Conservation (phyloP, 371 early-diverging fungal species). For the Dipsacomyces acuminosporus region DNA sequence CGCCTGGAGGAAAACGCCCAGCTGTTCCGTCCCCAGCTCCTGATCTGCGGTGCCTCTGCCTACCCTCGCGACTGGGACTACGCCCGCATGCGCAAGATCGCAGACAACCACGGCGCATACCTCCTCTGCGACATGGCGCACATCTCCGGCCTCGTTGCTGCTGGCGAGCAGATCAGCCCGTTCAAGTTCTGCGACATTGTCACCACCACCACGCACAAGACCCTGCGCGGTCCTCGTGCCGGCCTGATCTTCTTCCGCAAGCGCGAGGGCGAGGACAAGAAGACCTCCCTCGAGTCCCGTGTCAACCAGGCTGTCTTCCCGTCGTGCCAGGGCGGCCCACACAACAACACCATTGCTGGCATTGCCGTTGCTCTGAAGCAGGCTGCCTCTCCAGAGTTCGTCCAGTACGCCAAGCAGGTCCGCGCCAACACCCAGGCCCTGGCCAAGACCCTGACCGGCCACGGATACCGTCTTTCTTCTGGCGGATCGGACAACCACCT, state of each 20-base stretch:
- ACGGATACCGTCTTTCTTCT: conserved; percentile 88
- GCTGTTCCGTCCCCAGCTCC: conserved; percentile 93
- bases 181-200: conserved; percentile 98
- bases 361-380: conserved; percentile 97
- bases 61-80: conserved; percentile 99
- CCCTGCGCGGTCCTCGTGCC: conserved; percentile 98
- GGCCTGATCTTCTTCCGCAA: conserved; percentile 98
- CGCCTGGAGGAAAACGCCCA: conserved; percentile 84
- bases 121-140: conserved; percentile 99
- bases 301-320: conserved; percentile 99
- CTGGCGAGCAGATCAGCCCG: conserved; percentile 80
- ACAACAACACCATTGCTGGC: conserved; percentile 99
- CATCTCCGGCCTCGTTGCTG: conserved; percentile 91
- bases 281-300: conserved; percentile 80
- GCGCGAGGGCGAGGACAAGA: conserved; percentile 58
- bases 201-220: conserved; percentile 99
- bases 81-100: conserved; percentile 86
- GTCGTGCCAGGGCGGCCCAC: conserved; percentile 98
- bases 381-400: conserved; percentile 89
- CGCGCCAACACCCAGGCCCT: conserved; percentile 82
- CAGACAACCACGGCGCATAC: conserved; percentile 88
- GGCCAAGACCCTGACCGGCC: conserved; percentile 61
- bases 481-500: conserved; percentile 96
- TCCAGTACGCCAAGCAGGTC: conserved; percentile 91
- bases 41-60: conserved; percentile 98